Evolutionary conservation across 208 protist genomes (phyloP).

Genomic region (Acanthamoeba triangularis): DNA sequence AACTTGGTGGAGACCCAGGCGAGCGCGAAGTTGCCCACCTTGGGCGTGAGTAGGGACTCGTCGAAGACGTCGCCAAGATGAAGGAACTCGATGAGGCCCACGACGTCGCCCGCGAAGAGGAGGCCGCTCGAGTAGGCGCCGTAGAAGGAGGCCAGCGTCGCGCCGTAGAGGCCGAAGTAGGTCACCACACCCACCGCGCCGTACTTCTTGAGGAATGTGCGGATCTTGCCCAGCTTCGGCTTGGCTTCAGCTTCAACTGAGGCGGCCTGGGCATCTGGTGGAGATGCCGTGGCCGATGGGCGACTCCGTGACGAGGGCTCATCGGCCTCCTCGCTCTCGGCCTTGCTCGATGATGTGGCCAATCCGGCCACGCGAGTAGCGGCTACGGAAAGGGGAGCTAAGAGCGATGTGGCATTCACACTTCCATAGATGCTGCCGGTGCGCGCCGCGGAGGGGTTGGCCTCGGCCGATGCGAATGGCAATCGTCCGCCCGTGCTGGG

Average conservation of each 20-base stretch:
- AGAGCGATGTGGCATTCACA: neutral
- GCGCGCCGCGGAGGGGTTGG: neutral
- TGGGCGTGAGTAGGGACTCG: slow-evolving; percentile 27
- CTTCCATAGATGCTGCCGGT: neutral
- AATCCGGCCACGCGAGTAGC: neutral
- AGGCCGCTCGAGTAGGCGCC: slow-evolving; percentile 39
- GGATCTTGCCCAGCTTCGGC: slow-evolving; percentile 38
- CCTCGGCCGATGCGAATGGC: neutral
- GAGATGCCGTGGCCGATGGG: neutral
- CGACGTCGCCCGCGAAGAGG: slow-evolving; percentile 59
- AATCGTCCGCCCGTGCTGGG: neutral
- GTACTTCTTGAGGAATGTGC: slow-evolving; percentile 53
- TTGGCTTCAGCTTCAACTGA: neutral
- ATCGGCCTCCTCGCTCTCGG: slow-evolving; percentile 13
- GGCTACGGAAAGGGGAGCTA: neutral
- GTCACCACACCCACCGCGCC: slow-evolving; percentile 64
- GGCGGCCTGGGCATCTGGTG: neutral
- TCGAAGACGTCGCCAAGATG: slow-evolving; percentile 15
- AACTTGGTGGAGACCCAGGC: slow-evolving; percentile 76
- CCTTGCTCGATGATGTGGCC: neutral
- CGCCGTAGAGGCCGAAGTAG: slow-evolving; percentile 73
- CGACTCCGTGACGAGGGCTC: slow-evolving; percentile 47
- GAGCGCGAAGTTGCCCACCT: slow-evolving; percentile 69
- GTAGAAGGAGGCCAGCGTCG: slow-evolving; percentile 62
- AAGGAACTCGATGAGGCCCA: slow-evolving; percentile 58